Base-by-base conservation (phyloP, 139 green algal genomes). In the Chlorella sp. region DNA sequence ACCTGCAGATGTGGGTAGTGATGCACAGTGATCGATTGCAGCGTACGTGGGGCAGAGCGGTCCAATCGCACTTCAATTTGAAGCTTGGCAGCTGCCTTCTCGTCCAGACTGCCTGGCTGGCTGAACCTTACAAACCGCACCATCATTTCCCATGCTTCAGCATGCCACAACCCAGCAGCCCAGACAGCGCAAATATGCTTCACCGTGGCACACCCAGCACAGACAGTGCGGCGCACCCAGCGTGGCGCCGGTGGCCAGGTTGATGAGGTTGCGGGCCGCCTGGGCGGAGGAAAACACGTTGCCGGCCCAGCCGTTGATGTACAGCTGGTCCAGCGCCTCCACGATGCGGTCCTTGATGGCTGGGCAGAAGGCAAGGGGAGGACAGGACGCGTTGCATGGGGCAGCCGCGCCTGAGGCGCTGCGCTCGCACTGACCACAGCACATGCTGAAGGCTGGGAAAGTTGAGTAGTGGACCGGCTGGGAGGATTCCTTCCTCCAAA, bases 321-420 rank as follows among this genome's bases (percentile, higher is more conserved):
- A 92, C 73, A 95, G 87, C 73, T 92, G 87, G 69, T 94, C 88
- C 70, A 94, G 82, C n/a, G 94, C 95, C 54, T 95, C 93, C 70
- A 96, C 85, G 19, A 98, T 94, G 9, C 92, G 90, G 30, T 95
- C 88, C 68, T 91, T 92, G 30, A 92, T 81, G 34, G 77, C 87
- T 90, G 83, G 86, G 80, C 4, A n/a, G 72, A 36, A 6, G 1
- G 28, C 14, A 40, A 43, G 38, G 14, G 48, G 41, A n/a, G 34
- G 44, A 82, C 43, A 75, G 32, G 24, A 3, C 14, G 56, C 8
- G 28, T 74, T 22, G n/a, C n/a, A n/a, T n/a, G n/a, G n/a, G n/a
- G n/a, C n/a, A n/a, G n/a, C n/a, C n/a, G n/a, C n/a, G n/a, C n/a
- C n/a, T n/a, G n/a, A n/a, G n/a, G n/a, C n/a, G n/a, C n/a, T n/a